A percentile compares a stretch with the other conserved stretches of the same genome.
Conservation (phyloP, 345 rosid species). For the Murraya paniculata region DNA sequence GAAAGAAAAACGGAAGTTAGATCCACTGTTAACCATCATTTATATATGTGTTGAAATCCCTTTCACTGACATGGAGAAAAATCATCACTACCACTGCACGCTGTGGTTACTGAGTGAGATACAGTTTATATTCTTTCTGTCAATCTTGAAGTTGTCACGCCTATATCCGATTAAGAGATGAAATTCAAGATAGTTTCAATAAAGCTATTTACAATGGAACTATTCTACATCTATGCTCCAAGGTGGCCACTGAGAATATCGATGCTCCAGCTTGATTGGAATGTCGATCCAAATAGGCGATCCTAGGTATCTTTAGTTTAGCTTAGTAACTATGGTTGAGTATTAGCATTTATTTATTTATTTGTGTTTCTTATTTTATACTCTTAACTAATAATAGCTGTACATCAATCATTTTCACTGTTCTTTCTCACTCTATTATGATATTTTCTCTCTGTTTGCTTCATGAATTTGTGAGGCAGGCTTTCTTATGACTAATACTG, state of each 20-base stretch:
- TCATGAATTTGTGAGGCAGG: not conserved
- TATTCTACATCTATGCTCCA: not conserved
- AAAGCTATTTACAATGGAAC: too few relatives aligned
- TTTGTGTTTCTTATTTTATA: too few relatives aligned
- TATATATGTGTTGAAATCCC: not conserved
- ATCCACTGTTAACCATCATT: not conserved
- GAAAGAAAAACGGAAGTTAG: not conserved
- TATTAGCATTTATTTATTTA: too few relatives aligned
- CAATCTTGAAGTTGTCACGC: not conserved
- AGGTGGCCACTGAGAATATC: not conserved
- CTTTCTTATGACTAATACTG: too few relatives aligned
- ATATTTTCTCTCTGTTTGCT: too few relatives aligned
- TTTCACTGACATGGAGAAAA: conserved; percentile 1
- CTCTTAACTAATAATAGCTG: too few relatives aligned
- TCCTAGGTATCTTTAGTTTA: not conserved
- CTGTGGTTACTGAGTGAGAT: not conserved
- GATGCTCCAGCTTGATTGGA: not conserved
- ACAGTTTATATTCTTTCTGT: not conserved
- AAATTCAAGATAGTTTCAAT: too few relatives aligned
- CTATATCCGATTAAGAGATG: too few relatives aligned
- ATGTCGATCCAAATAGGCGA: not conserved
- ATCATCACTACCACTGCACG: not conserved
- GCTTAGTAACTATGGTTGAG: too few relatives aligned
- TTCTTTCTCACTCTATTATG: too few relatives aligned
- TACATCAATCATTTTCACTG: too few relatives aligned